These are phyloP conservation scores for Fusarium robinianum DNA, from an alignment of 2,329 filamentous ascomycete species.

Conservation along the genomic window DNA sequence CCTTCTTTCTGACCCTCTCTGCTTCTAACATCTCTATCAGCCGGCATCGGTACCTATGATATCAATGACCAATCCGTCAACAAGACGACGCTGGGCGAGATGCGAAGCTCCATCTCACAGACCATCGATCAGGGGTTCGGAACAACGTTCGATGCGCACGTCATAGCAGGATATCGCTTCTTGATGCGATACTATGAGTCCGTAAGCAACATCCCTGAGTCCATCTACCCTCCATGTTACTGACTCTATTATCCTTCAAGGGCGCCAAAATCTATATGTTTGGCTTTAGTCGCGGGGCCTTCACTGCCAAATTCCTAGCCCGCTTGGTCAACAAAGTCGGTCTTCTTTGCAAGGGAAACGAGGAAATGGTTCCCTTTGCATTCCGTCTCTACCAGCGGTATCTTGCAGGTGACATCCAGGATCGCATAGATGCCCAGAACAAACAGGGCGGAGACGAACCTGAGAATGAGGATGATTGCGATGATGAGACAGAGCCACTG, in stretches of 20 bases:
- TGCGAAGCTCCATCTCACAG: conserved; percentile 45
- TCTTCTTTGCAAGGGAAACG: conserved; percentile 55
- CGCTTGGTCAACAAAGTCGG: conserved; percentile 56
- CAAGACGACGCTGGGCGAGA: conserved; percentile 41
- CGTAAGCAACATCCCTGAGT: conserved; percentile 40
- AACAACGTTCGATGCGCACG: conserved; percentile 55
- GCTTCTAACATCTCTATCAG: conserved; percentile 28
- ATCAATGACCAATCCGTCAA: conserved; percentile 49
- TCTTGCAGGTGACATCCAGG: conserved; percentile 45
- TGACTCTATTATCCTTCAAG: conserved; percentile 24
- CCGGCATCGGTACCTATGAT: conserved; percentile 57
- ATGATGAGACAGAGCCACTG: conserved; percentile 39
- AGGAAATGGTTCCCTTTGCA: conserved; percentile 58
- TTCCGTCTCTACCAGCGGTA: conserved; percentile 51
- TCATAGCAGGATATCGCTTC: conserved; percentile 58
- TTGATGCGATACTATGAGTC: conserved; percentile 57
- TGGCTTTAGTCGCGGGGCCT: conserved; percentile 58
- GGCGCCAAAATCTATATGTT: conserved; percentile 59
- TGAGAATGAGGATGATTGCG: background rate
- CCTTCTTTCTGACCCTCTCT: background rate
- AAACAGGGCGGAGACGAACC: background rate
- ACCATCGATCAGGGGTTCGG: conserved; percentile 51
- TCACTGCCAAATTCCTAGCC: conserved; percentile 57
- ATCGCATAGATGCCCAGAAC: conserved; percentile 34
- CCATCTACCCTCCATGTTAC: accelerated